phyloP scores from a whole-genome alignment of 805 yeast species.

The Metschnikowia matae region DNA sequence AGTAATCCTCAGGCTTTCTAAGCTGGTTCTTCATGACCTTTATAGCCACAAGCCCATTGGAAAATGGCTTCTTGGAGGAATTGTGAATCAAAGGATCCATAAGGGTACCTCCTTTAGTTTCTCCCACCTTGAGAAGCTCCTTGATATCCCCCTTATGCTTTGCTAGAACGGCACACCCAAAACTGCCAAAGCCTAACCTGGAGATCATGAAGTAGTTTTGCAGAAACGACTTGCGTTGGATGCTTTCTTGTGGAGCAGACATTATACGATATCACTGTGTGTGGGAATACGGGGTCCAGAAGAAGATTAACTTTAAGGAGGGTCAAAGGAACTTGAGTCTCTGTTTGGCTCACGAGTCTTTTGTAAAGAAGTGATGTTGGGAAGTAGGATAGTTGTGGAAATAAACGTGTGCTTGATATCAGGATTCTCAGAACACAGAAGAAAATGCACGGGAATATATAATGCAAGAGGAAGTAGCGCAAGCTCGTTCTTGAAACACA shows the following conservation, averaged over 20 bases:
- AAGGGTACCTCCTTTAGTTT: conserved; percentile 41
- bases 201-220: conserved; percentile 45
- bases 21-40: conserved; percentile 61
- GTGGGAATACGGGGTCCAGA: not conserved
- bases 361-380: not conserved
- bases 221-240: conserved; percentile 16
- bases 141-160: conserved; percentile 34
- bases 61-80: conserved; percentile 16
- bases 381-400: not conserved
- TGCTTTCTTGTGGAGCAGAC: not conserved
- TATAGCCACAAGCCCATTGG: conserved; percentile 57
- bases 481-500: not conserved
- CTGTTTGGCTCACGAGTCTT: not conserved
- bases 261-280: not conserved
- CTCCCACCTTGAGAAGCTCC: conserved; percentile 17
- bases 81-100: conserved; percentile 39
- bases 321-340: not conserved
- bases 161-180: conserved; percentile 68
- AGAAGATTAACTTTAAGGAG: not conserved
- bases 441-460: not conserved
- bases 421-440: conserved; percentile 1
- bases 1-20: conserved; percentile 24
- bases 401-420: not conserved
- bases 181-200: conserved; percentile 68
- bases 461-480: not conserved